Conservation (phyloP, 1,284 basidiomycete species). For the Neonothopanus nambi region DNA sequence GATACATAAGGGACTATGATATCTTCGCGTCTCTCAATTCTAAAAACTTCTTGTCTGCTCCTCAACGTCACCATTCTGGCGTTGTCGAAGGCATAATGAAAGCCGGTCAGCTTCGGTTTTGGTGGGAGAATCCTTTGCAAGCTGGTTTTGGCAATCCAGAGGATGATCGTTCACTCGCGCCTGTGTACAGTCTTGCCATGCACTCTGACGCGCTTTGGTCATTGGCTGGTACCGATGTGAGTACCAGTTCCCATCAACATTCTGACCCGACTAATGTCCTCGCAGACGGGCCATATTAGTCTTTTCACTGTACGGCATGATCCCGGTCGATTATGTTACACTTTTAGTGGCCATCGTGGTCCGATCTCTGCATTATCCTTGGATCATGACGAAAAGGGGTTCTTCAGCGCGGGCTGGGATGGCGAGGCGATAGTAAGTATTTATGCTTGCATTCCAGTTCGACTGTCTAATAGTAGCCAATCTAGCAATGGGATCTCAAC, state of each 20-base stretch:
- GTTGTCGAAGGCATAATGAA: constrained; percentile 93
- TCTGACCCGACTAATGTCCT: constrained; percentile 2
- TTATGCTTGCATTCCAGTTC: constrained; percentile 7
- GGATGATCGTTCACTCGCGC: constrained; percentile 56
- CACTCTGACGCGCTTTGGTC: constrained; percentile 92
- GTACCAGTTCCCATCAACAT: constrained; percentile 12
- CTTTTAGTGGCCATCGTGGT: constrained; percentile 73
- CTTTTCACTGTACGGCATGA: constrained; percentile 92
- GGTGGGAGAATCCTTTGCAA: constrained; percentile 80
- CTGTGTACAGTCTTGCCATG: constrained; percentile 86
- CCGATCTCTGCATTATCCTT: constrained; percentile 88
- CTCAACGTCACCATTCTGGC: constrained; percentile 85
- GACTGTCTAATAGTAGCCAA: constrained; percentile 7
- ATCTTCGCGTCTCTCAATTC: constrained; percentile 88
- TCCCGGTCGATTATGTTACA: constrained; percentile 79
- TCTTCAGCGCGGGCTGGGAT: constrained; percentile 96
- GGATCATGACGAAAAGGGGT: constrained; percentile 77
- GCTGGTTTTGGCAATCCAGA: constrained; percentile 33
- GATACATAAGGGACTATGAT: constrained; percentile 93
- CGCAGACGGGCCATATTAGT: constrained; percentile 83
- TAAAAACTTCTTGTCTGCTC: constrained; percentile 85
- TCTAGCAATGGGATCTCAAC: constrained; percentile 96
- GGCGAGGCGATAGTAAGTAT: constrained; percentile 79
- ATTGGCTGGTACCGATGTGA: constrained; percentile 76
- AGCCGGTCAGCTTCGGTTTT: constrained; percentile 82